Base-by-base conservation (phyloP, 1,139 yeast genomes). In the Hansenula lynferdii region DNA sequence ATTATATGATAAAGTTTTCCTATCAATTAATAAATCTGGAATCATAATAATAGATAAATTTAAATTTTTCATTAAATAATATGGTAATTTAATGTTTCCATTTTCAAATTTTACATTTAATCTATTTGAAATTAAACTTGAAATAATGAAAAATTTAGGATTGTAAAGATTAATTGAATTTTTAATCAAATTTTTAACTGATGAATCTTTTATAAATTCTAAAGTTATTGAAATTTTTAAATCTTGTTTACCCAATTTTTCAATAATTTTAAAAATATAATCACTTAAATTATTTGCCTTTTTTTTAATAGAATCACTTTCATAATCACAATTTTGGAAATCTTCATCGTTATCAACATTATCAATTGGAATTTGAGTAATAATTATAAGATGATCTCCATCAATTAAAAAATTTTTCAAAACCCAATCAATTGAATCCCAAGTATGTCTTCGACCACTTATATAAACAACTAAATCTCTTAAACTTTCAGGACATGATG, bases 361-460 rank as follows among this genome's bases (percentile, higher is more conserved):
- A 45, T 62, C 60, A 34, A 46, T 59, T 36, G 70, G 69, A 8
- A 77, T 62, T 22, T 69, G 54, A 3, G 77, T 53, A 5, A 62
- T 51, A 9, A 84, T 69, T 10, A 81, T 72, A 10, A 84, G 60
- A 18, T 77, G 71, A 53, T 84, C 94, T 17, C 90, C 89, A 53
- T 80, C 67, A 45, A 67, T 70, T 22, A 77, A 61, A 35, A 72
- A 64, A 35, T 70, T 65, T 38, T 67, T 67, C 37, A 81, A 61
- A 20, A 77, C 64, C 77, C 85, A 83, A 53, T 81, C 85, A n/a
- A 82, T 64, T 0, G 85, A 76, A 11, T 77, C 77, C 84, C 89
- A 78, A 1, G 90, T 80, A 56, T 79, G 84, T 34, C 66, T 67
- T 41, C 85, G 65, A 4, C 83, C 86, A 39, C 80, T 72, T 14